These are phyloP conservation scores for Dioscorea zingiberensis DNA, from an alignment of 106 monocot genomes.

Conservation along the genomic window DNA sequence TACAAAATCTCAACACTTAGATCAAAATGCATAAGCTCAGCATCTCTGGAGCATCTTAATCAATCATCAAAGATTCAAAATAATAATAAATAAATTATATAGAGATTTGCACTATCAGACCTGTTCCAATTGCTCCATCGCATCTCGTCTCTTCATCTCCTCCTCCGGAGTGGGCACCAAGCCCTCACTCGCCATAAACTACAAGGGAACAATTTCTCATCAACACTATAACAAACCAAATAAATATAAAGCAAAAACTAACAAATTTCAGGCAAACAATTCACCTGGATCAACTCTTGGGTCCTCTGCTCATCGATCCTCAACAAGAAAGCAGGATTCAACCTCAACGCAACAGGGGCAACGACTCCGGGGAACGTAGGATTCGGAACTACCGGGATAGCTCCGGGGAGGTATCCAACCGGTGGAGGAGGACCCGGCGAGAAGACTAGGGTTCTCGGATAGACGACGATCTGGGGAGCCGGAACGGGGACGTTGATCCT, in stretches of 20 bases:
- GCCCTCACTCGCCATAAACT: constrained; percentile 15
- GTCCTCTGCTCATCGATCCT: constrained; percentile 14
- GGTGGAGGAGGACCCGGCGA: neutral
- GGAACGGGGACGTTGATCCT: constrained; percentile 11
- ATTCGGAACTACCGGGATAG: neutral
- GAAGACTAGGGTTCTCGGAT: constrained; percentile 3
- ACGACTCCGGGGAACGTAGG: neutral
- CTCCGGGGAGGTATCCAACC: neutral
- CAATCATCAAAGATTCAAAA: too few species aligned
- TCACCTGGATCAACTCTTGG: constrained; percentile 12
- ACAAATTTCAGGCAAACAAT: neutral
- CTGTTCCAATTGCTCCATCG: constrained; percentile 9
- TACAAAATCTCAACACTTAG: too few species aligned
- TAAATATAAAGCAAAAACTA: neutral
- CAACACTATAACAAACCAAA: neutral
- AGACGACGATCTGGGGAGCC: neutral
- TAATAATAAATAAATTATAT: too few species aligned
- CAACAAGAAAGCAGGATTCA: neutral
- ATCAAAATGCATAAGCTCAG: too few species aligned
- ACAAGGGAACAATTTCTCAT: neutral
- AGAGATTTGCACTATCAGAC: neutral
- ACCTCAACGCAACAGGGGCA: neutral
- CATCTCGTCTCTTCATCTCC: constrained; percentile 12
- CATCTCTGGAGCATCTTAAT: too few species aligned
- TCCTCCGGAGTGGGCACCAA: constrained; percentile 9